Base-by-base conservation (phyloP, 306 rosid species). In the Vigna unguiculata region DNA sequence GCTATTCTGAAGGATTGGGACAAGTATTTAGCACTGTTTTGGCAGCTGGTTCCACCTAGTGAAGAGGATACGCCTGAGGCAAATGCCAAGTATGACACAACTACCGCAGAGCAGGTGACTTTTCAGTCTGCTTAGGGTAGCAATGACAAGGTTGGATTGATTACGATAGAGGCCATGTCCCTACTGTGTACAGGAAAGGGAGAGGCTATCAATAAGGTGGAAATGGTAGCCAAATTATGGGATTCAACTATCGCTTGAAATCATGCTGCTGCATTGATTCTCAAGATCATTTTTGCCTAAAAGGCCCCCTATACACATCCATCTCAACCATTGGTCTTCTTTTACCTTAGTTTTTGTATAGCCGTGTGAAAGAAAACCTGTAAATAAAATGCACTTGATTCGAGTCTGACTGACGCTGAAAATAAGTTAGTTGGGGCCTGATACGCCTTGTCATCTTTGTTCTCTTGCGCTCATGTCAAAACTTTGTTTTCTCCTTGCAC, bases 51-150 rank as follows among this genome's bases (percentile, higher is more conserved):
- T 88, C 97, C 98, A 34, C 98, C 98, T 21, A 92, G 98, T 58
- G 98, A 95, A 85, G 98, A 95, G 89, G 97, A 95, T 84, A 90
- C 97, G 54, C 98, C 97, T 8, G 98, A 95, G 82, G 98, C 97
- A 43, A 86, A 83, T 79, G 81, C 91, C 24, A 90, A 95, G 72
- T 89, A 85, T 25, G 95, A 84, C 59, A 48, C 86, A 77, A 80
- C 91, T 68, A 36, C 88, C 30, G 57, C 96, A 6, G 97, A 86
- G 64, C 87, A 84, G 79, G 86, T 92, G 65, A 87, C 90, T 36
- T 80, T 89, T 61, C 98, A 89, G 72, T 92, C 97, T 7, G 97
- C 98, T 38, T 92, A 89, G 89, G 75, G 40, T 32, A 46, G 68
- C 78, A 68, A 52, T 32, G 25, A 25, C 49, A 22, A 61, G 74